These are phyloP conservation scores for Neurospora sp. DNA, from an alignment of 495 filamentous ascomycete genomes.

Conservation along the genomic window DNA sequence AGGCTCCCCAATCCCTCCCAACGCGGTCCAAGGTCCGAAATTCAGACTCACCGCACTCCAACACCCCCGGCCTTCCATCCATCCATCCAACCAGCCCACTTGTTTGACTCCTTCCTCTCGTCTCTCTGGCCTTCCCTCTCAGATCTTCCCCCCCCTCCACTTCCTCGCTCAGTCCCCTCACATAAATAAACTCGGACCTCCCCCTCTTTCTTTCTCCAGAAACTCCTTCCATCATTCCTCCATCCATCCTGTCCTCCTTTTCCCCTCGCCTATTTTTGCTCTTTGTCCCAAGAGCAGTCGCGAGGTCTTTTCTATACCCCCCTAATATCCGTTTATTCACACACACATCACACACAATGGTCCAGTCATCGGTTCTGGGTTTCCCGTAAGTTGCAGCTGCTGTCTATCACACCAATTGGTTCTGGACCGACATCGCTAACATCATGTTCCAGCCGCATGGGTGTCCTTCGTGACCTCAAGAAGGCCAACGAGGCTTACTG, in stretches of 20 bases:
- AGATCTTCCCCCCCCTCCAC: constrained; percentile 1
- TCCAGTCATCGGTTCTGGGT: constrained; percentile 49
- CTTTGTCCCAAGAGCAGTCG: background rate
- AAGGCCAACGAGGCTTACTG: constrained; percentile 98
- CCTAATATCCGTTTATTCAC: background rate
- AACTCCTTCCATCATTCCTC: constrained; percentile 4
- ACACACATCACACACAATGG: constrained; percentile 50
- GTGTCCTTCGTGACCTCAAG: constrained; percentile 96
- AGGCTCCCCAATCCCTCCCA: background rate
- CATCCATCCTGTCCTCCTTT: background rate
- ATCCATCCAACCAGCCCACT: constrained; percentile 4
- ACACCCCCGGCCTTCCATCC: constrained; percentile 3
- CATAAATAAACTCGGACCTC: constrained; percentile 1
- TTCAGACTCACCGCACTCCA: constrained; percentile 5
- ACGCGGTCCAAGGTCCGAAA: constrained; percentile 2
- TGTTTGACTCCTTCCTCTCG: constrained; percentile 1
- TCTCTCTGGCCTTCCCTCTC: constrained; percentile 3
- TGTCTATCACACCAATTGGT: background rate
- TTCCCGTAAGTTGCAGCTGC: constrained; percentile 22
- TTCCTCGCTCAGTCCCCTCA: background rate
- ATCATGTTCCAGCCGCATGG: constrained; percentile 58
- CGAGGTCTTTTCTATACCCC: background rate
- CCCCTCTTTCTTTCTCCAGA: constrained; percentile 1
- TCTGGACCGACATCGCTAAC: constrained; percentile 50
- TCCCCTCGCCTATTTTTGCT: background rate